A percentile compares a stretch with the other conserved stretches of the same genome.
These are phyloP conservation scores for Acanthamoeba healyi DNA, from an alignment of 208 protist species.

Conservation along the genomic window DNA sequence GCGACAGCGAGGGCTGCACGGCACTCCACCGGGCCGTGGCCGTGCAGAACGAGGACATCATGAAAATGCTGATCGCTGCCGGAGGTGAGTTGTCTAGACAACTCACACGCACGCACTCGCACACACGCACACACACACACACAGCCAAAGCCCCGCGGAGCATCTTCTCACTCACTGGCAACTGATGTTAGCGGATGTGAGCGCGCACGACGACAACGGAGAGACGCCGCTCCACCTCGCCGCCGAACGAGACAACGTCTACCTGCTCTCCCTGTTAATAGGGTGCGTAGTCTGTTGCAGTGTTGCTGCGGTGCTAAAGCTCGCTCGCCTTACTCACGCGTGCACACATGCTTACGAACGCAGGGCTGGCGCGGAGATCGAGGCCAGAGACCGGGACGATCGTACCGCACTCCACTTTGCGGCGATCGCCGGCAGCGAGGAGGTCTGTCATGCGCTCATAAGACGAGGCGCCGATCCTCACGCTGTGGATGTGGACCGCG, in stretches of 20 bases:
- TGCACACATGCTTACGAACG: too few species aligned
- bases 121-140: background rate
- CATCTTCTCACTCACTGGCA: too few species aligned
- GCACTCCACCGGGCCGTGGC: slow-evolving; percentile 15
- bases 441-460: background rate
- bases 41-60: slow-evolving; percentile 31
- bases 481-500: background rate
- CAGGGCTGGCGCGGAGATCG: background rate
- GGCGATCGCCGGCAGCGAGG: slow-evolving; percentile 41
- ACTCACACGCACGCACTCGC: background rate
- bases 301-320: too few species aligned
- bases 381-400: background rate
- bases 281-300: too few species aligned
- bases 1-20: slow-evolving; percentile 44
- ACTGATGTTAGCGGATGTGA: slow-evolving; percentile 5
- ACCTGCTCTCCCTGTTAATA: background rate
- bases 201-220: slow-evolving; percentile 3
- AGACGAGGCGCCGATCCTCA: slow-evolving; percentile 39
- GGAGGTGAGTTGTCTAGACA: too few species aligned
- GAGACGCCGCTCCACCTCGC: slow-evolving; percentile 39
- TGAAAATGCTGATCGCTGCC: slow-evolving; percentile 7
- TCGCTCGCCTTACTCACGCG: background rate
- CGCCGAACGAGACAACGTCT: background rate
- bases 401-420: slow-evolving; percentile 58
- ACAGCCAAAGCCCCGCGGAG: too few species aligned